Conservation (phyloP, 371 early-diverging fungal genomes). For the Entomophthora muscae region DNA sequence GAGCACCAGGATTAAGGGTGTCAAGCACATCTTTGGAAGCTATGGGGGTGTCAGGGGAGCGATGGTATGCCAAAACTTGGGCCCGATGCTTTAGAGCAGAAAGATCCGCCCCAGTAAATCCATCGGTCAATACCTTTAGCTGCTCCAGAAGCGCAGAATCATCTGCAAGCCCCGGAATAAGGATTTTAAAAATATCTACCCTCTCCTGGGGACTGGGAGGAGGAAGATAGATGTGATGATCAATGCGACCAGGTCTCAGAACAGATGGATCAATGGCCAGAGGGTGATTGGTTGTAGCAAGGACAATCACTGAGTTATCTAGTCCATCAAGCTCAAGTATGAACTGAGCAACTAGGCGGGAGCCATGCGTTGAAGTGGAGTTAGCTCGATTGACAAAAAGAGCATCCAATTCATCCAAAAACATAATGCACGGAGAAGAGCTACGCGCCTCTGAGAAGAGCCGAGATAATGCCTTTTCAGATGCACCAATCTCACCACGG, state of each 20-base stretch:
- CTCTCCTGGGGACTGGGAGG: constrained; percentile 49
- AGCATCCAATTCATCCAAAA: constrained; percentile 97
- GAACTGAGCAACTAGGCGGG: constrained; percentile 41
- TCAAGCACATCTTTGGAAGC: background rate
- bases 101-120: constrained; percentile 68
- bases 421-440: constrained; percentile 87
- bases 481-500: constrained; percentile 81
- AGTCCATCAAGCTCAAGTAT: constrained; percentile 66
- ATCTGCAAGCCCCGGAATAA: constrained; percentile 13
- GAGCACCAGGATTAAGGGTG: background rate
- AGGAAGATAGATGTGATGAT: constrained; percentile 59
- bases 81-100: constrained; percentile 64
- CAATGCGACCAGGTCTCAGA: constrained; percentile 71
- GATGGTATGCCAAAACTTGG: constrained; percentile 17
- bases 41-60: constrained; percentile 12
- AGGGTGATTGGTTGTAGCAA: constrained; percentile 86
- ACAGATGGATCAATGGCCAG: constrained; percentile 59
- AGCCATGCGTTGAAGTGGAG: background rate
- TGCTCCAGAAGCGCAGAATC: constrained; percentile 20
- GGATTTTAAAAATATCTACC: constrained; percentile 45
- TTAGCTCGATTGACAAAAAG: constrained; percentile 41
- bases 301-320: constrained; percentile 29
- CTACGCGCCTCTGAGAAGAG: constrained; percentile 82
- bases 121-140: constrained; percentile 26
- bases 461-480: constrained; percentile 73